Evolutionary conservation across 176 grass and related monocot species (phyloP).

Genomic region (Rhynchospora pubera): DNA sequence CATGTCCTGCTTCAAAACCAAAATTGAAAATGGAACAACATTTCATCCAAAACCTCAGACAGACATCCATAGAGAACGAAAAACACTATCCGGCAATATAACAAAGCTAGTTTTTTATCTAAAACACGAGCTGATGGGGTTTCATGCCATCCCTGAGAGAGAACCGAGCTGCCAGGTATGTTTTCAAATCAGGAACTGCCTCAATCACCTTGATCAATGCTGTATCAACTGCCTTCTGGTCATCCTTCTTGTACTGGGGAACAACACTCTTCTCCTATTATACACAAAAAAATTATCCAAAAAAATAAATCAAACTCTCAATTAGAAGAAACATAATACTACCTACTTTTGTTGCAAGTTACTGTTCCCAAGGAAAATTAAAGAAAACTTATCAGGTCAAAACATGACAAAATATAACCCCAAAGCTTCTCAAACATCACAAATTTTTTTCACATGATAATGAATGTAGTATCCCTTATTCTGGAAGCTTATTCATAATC

Average conservation of each 20-base stretch:
- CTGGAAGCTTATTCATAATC: neutral
- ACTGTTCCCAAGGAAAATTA: neutral
- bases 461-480: neutral
- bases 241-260: slow-evolving; percentile 72
- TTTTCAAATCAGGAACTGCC: slow-evolving; percentile 62
- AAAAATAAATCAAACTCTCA: neutral
- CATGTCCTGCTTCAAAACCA: slow-evolving; percentile 22
- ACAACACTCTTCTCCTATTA: slow-evolving; percentile 42
- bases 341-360: neutral
- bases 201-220: slow-evolving; percentile 66
- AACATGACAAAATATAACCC: neutral
- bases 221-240: slow-evolving; percentile 63
- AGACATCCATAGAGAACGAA: neutral
- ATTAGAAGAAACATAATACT: neutral
- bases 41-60: slow-evolving; percentile 14
- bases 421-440: neutral
- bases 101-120: slow-evolving; percentile 23
- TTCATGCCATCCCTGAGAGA: slow-evolving; percentile 79
- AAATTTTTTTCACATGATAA: neutral
- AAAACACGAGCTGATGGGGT: slow-evolving; percentile 85
- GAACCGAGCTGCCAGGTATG: slow-evolving; percentile 64
- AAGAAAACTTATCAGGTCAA: neutral
- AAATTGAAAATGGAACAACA: slow-evolving; percentile 16
- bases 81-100: neutral
- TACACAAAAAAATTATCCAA: neutral